These are phyloP conservation scores for Bombardia bombarda DNA, from an alignment of 495 filamentous ascomycete species.

Conservation along the genomic window DNA sequence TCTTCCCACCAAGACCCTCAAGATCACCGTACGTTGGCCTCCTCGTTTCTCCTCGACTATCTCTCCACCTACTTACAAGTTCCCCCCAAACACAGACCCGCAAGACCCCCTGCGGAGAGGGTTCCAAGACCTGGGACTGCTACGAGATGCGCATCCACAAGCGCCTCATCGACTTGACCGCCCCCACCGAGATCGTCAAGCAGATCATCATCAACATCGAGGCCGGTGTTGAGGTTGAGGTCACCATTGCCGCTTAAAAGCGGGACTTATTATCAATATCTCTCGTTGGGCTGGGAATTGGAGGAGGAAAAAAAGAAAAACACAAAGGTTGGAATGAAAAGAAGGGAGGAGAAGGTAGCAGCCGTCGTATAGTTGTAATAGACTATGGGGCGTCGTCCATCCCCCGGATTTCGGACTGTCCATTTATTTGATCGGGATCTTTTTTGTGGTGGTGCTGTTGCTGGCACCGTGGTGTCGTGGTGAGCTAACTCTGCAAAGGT, in stretches of 20 bases:
- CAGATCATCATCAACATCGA: constrained; percentile 99
- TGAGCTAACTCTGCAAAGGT: too few relatives aligned
- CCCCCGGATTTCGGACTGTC: too few relatives aligned
- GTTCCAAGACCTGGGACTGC: constrained; percentile 98
- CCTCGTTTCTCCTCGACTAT: not conserved
- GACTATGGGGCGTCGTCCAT: too few relatives aligned
- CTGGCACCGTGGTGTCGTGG: too few relatives aligned
- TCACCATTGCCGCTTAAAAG: constrained; percentile 92
- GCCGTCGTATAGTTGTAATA: too few relatives aligned
- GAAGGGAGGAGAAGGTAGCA: not conserved
- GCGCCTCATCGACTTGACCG: constrained; percentile 76
- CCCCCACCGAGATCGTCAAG: constrained; percentile 98
- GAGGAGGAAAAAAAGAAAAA: constrained; percentile 2
- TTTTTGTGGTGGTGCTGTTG: too few relatives aligned
- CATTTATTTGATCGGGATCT: too few relatives aligned
- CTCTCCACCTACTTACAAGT: not conserved
- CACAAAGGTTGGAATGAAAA: constrained; percentile 1
- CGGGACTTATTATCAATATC: not conserved
- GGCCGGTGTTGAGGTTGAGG: constrained; percentile 99
- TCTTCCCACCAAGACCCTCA: constrained; percentile 93
- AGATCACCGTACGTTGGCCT: constrained; percentile 56
- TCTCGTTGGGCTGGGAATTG: not conserved
- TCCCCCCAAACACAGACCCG: constrained; percentile 21
- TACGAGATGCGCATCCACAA: constrained; percentile 99
- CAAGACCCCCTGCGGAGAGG: constrained; percentile 94